Evolutionary conservation across 2,329 filamentous ascomycete species (phyloP).

Genomic region (Pseudofabraea citricarpa): DNA sequence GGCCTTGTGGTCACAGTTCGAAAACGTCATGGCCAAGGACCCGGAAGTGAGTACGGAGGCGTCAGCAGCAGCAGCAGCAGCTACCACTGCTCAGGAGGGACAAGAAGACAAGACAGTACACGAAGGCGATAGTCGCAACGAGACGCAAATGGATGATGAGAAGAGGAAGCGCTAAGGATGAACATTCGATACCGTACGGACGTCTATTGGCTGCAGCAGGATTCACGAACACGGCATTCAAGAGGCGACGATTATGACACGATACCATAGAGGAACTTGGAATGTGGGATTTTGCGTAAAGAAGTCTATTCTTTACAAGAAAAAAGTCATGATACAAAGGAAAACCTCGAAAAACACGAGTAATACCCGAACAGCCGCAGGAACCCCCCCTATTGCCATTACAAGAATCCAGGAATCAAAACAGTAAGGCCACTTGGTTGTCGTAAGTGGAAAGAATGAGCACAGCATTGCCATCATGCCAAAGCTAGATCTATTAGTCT

Average conservation of each 20-base stretch:
- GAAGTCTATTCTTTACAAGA: constrained; percentile 44
- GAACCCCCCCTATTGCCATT: constrained; percentile 16
- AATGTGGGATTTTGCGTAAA: constrained; percentile 31
- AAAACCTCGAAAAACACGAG: constrained; percentile 10
- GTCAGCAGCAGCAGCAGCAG: no score
- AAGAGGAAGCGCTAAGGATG: no score
- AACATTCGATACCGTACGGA: no score
- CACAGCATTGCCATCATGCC: constrained; percentile 12
- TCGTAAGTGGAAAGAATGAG: constrained; percentile 6
- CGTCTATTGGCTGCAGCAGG: no score
- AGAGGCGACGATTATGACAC: no score
- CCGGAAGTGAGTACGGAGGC: no score
- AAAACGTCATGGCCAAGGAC: constrained; percentile 86
- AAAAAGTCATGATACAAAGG: constrained; percentile 27
- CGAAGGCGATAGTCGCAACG: constrained; percentile 11
- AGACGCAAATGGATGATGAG: constrained; percentile 2
- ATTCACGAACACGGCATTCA: no score
- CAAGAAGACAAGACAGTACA: constrained; percentile 23
- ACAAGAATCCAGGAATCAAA: constrained; percentile 14
- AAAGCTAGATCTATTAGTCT: constrained; percentile 11
- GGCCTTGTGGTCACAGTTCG: constrained; percentile 94
- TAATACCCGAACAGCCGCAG: constrained; percentile 1
- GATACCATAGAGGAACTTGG: constrained; percentile 15
- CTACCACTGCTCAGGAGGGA: constrained; percentile 18
- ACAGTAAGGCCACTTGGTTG: constrained; percentile 11